A percentile compares a stretch with the other conserved stretches of the same genome.
phyloP scores from a whole-genome alignment of 345 rosid genomes.

The Linum trigynum region DNA sequence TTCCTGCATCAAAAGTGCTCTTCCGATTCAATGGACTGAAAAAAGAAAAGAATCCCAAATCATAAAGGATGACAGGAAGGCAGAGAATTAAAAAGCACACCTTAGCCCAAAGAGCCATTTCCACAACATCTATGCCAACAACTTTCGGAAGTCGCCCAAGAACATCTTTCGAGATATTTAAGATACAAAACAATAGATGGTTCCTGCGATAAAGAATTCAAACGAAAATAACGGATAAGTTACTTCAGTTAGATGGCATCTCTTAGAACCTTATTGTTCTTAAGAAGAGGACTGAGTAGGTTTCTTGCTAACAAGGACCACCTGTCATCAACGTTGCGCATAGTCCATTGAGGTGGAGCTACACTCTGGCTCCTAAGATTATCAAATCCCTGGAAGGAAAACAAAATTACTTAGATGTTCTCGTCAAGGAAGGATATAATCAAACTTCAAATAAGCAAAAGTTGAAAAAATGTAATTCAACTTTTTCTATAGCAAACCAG shows the following conservation, averaged over 20 bases:
- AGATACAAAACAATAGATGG: constrained; percentile 58
- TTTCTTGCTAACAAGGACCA: constrained; percentile 13
- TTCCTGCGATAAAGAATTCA: constrained; percentile 35
- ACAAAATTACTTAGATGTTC: neutral
- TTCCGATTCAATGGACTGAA: neutral
- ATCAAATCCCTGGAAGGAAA: constrained; percentile 76
- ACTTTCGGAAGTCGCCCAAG: constrained; percentile 78
- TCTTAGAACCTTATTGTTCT: too few relatives aligned
- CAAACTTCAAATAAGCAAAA: too few relatives aligned
- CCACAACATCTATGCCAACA: constrained; percentile 84
- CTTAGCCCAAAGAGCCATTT: constrained; percentile 99
- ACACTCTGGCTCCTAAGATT: constrained; percentile 97
- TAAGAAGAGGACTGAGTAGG: neutral
- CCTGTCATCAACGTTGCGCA: constrained; percentile 98
- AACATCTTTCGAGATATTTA: constrained; percentile 74
- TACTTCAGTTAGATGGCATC: too few relatives aligned
- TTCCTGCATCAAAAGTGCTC: constrained; percentile 41
- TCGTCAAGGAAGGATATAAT: too few relatives aligned
- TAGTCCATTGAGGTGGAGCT: constrained; percentile 97
- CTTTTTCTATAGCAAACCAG: too few relatives aligned
- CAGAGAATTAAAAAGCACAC: constrained; percentile 23
- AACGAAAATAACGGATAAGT: too few relatives aligned
- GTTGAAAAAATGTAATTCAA: too few relatives aligned
- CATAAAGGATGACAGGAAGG: too few relatives aligned
- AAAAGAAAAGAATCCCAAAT: too few relatives aligned